A percentile compares a stretch with the other conserved stretches of the same genome.
Evolutionary conservation across 1,139 yeast species (phyloP).

Genomic region (Pichia sp.): DNA sequence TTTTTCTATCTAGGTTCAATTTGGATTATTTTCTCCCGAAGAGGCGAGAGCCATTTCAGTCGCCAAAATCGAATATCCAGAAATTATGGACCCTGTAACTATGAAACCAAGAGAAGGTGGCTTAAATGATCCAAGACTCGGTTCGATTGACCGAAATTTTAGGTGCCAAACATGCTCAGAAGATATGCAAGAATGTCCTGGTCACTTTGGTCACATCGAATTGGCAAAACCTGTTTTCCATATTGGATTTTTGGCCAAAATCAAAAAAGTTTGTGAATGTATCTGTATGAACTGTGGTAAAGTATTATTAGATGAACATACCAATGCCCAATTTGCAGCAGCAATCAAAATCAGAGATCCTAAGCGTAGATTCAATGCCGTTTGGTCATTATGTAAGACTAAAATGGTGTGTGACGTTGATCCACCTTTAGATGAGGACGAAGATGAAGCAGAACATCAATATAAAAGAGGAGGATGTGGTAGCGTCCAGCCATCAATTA

Average conservation of each 20-base stretch:
- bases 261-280: constrained; percentile 91
- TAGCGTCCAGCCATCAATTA: constrained; percentile 89
- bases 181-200: constrained; percentile 99
- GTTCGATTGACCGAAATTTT: constrained; percentile 93
- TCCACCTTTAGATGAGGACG: constrained; percentile 53
- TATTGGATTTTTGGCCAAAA: constrained; percentile 88
- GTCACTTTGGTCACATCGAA: constrained; percentile 98
- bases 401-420: constrained; percentile 96
- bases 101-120: constrained; percentile 96
- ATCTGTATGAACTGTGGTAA: constrained; percentile 99
- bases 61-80: constrained; percentile 96
- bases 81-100: constrained; percentile 96
- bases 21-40: constrained; percentile 96
- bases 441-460: constrained; percentile 29
- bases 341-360: constrained; percentile 90
- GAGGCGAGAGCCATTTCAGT: constrained; percentile 95
- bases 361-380: constrained; percentile 91
- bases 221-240: constrained; percentile 97
- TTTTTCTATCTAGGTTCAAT: constrained; percentile 55
- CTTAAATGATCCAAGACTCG: constrained; percentile 91
- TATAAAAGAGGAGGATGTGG: constrained; percentile 95
- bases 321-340: constrained; percentile 79
- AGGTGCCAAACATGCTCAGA: constrained; percentile 99
- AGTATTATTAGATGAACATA: constrained; percentile 68
- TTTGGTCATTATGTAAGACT: constrained; percentile 86